Base-by-base conservation (phyloP, 306 rosid species). In the Casuarina equisetifolia region DNA sequence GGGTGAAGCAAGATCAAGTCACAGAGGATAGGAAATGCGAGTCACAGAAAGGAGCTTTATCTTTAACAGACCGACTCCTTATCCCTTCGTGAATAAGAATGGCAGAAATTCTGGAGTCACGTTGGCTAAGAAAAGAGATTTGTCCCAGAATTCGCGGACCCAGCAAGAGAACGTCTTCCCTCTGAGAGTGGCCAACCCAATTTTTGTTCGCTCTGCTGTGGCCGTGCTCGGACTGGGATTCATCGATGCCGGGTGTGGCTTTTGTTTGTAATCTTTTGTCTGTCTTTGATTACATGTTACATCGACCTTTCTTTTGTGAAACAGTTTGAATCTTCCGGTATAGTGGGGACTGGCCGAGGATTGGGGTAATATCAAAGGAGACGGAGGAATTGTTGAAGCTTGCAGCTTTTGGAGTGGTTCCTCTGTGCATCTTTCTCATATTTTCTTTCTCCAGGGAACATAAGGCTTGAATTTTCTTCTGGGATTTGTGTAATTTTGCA, bases 281-380 rank as follows among this genome's bases (percentile, higher is more conserved):
- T 25, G 1, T 25, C 32, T 25, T 25, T 66, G 17, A 3, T 72
- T 12, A 0, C 25, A 15, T 10, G 11, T 40, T 53, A 55, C 19
- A 25, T 39, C 36, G 1, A 25, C 6, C 3, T 62, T 63, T 6
- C 12, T 74, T 40, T 10, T 77, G 25, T 9, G 66, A 9, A 63
- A 43, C 25, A 16, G 39, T 36, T 81, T 48, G 36, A 69, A 72
- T 73, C 78, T 88, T 80, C 88, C 91, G 97, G 92, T 94, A 90
- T 61, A 94, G 94, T 67, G 97, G 97, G 78, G 98, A 94, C 82
- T 94, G 98, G 98, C 91, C 97, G 10, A 94, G 98, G 81, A 91
- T 91, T 79, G 97, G 97, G 68, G 98, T 83, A 38, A 83, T 94
- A 53, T 85, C 98, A 73, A 80, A 69, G 54, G 87, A 94, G 81